A percentile compares a stretch with the other conserved stretches of the same genome.
Evolutionary conservation across 2,329 filamentous ascomycete species (phyloP).

Genomic region (Geosmithia morbida): DNA sequence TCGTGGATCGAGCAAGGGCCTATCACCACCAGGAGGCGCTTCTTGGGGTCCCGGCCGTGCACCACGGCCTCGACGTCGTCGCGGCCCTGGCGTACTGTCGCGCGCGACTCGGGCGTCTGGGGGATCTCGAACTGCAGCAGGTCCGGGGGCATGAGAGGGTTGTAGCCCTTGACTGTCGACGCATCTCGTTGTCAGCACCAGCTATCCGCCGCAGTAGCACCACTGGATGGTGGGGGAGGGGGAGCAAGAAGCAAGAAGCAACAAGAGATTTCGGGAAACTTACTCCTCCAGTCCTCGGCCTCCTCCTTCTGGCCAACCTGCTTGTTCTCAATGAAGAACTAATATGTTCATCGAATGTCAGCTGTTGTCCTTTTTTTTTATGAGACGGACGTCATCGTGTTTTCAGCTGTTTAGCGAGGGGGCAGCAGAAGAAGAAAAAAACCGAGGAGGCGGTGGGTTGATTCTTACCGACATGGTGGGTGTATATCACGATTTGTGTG

Average conservation of each 20-base stretch:
- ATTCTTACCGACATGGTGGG: slow-evolving; percentile 6
- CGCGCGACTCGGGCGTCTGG: slow-evolving; percentile 39
- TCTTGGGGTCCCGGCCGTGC: slow-evolving; percentile 47
- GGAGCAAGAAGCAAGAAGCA: slow-evolving; percentile 1
- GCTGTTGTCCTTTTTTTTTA: not conserved
- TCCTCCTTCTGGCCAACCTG: slow-evolving; percentile 61
- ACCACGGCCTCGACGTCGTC: slow-evolving; percentile 55
- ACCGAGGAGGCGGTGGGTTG: not conserved
- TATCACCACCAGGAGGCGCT: slow-evolving; percentile 58
- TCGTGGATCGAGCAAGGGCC: slow-evolving; percentile 98
- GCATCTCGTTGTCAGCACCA: slow-evolving; percentile 5
- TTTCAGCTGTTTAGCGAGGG: slow-evolving; percentile 4
- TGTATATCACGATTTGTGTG: not conserved
- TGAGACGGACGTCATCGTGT: not conserved
- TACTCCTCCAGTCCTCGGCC: slow-evolving; percentile 75
- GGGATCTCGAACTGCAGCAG: slow-evolving; percentile 88
- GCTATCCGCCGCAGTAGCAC: not conserved
- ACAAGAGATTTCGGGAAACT: slow-evolving; percentile 13
- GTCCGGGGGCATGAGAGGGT: slow-evolving; percentile 82
- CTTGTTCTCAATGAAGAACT: slow-evolving; percentile 66
- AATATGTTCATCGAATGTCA: slow-evolving; percentile 3
- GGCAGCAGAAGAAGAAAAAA: not conserved
- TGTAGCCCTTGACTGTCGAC: slow-evolving; percentile 65
- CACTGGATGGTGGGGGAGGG: not conserved
- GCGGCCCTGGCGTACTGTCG: slow-evolving; percentile 46